Conservation (phyloP, 371 early-diverging fungal genomes). For the Mortierella polycephala region DNA sequence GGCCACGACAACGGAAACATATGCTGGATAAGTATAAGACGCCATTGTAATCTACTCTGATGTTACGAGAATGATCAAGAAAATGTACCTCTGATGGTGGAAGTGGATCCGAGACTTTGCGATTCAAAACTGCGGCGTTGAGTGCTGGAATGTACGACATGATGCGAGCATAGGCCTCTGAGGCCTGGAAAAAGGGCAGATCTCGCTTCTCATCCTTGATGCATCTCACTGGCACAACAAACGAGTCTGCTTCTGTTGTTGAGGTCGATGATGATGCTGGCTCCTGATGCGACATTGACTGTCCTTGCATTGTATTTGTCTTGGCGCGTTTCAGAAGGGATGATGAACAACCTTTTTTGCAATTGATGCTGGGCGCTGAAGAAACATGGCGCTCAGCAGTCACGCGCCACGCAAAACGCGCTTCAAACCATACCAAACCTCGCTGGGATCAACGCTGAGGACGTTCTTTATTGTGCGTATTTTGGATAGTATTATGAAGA, state of each 20-base stretch:
- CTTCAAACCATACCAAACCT: no score
- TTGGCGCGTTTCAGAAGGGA: no score
- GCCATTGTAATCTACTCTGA: background rate
- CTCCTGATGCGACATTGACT: constrained; percentile 8
- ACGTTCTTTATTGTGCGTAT: no score
- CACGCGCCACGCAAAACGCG: no score
- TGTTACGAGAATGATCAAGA: background rate
- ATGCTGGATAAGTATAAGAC: background rate
- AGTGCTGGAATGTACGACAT: constrained; percentile 78
- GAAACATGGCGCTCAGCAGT: no score
- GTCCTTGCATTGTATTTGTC: no score
- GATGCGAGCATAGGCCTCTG: constrained; percentile 75
- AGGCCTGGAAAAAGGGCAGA: constrained; percentile 53
- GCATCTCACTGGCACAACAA: constrained; percentile 38
- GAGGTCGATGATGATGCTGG: background rate
- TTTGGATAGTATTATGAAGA: no score
- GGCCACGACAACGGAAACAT: background rate
- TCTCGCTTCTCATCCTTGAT: constrained; percentile 51
- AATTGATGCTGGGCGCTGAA: no score
- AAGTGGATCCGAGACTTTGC: constrained; percentile 66
- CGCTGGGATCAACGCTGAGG: no score
- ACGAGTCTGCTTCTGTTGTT: constrained; percentile 9
- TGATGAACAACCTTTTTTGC: no score
- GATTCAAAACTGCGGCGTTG: constrained; percentile 73
- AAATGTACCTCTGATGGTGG: constrained; percentile 62